These are phyloP conservation scores for Volvox reticuliferus DNA, from an alignment of 139 green algal genomes.

Conservation along the genomic window DNA sequence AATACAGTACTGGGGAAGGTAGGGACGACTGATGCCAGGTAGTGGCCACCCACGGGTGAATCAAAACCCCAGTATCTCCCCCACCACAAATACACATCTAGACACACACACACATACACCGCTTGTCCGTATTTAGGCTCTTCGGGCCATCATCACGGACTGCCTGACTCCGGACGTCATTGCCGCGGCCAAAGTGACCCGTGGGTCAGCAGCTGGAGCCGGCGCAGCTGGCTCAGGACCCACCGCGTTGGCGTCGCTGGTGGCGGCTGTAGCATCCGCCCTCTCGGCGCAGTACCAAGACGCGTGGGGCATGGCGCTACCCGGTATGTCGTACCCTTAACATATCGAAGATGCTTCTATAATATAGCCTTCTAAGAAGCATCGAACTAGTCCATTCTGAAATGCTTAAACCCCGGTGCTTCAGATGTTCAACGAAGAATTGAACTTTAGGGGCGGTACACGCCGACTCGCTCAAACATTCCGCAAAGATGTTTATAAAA, in stretches of 20 bases:
- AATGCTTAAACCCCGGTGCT: too few relatives aligned
- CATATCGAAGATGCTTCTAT: too few relatives aligned
- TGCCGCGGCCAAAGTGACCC: constrained; percentile 43
- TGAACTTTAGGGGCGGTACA: too few relatives aligned
- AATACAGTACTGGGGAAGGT: too few relatives aligned
- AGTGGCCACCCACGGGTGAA: too few relatives aligned
- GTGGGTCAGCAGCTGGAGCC: constrained; percentile 8
- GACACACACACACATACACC: background rate
- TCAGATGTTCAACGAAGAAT: too few relatives aligned
- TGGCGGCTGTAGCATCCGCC: constrained; percentile 71
- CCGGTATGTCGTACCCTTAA: constrained; percentile 53
- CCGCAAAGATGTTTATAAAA: too few relatives aligned
- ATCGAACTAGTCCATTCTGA: too few relatives aligned
- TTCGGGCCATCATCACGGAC: constrained; percentile 68
- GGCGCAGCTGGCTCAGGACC: background rate
- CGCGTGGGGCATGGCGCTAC: constrained; percentile 81
- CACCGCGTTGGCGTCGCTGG: constrained; percentile 67
- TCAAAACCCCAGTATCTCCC: too few relatives aligned
- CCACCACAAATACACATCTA: background rate
- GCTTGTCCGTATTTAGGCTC: constrained; percentile 34
- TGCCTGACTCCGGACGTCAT: constrained; percentile 60
- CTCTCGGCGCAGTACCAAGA: constrained; percentile 80
- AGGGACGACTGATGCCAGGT: too few relatives aligned
- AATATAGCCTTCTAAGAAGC: too few relatives aligned
- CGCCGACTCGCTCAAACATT: too few relatives aligned